Percentiles rank a stretch among this genome's conserved stretches.
Conservation (phyloP, 768 basidiomycete species). For the Rickenella mellea region DNA sequence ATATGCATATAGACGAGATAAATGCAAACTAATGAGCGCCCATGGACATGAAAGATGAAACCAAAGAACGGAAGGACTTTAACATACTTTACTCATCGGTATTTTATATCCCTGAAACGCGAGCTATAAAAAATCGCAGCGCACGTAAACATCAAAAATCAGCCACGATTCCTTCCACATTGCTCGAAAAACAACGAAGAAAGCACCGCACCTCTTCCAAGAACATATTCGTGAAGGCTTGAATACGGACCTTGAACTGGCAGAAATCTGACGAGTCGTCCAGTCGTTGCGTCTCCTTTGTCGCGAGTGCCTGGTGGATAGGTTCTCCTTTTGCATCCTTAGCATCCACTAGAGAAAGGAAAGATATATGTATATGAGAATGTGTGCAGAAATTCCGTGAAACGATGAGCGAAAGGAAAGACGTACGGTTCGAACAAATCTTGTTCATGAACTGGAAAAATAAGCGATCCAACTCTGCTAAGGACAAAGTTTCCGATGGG, state of each 20-base stretch:
- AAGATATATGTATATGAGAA: conserved; percentile 3
- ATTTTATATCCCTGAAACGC: conserved; percentile 83
- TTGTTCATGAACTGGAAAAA: conserved; percentile 85
- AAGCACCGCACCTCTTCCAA: conserved; percentile 71
- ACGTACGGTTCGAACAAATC: conserved; percentile 83
- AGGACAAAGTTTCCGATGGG: no score
- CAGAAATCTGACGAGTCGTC: conserved; percentile 96
- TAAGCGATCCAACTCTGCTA: conserved; percentile 80
- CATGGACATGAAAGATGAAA: no score
- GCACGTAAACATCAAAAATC: conserved; percentile 9
- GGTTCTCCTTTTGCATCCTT: conserved; percentile 92
- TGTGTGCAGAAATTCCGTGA: neutral
- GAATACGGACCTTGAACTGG: conserved; percentile 98
- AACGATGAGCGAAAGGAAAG: conserved; percentile 6
- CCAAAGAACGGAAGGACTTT: conserved; percentile 2
- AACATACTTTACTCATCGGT: conserved; percentile 79
- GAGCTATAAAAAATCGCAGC: conserved; percentile 36
- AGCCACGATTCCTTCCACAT: conserved; percentile 10
- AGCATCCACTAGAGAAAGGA: conserved; percentile 62
- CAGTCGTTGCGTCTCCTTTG: conserved; percentile 95
- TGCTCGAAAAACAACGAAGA: conserved; percentile 6
- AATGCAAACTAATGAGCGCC: neutral
- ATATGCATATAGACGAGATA: no score
- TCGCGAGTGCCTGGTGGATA: conserved; percentile 97
- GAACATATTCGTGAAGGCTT: conserved; percentile 94